phyloP scores from a whole-genome alignment of 176 grass and related monocot species.

The Guadua angustifolia region DNA sequence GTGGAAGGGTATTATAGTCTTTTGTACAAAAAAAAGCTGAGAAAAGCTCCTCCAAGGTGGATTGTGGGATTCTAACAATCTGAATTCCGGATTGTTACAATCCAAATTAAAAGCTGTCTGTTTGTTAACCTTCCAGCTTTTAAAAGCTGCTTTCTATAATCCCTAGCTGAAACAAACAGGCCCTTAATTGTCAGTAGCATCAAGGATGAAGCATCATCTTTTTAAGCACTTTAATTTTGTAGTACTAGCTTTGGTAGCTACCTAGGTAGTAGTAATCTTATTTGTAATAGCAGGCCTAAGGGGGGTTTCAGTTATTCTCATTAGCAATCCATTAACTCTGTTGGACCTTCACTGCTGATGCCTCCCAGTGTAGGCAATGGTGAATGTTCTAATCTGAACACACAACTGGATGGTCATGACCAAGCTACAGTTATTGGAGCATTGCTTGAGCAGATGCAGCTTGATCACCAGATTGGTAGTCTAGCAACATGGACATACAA shows the following conservation, averaged over 20 bases:
- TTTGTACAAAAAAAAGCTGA: too few relatives aligned
- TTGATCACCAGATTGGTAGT: conserved; percentile 66
- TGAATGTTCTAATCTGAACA: conserved; percentile 39
- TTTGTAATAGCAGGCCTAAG: not conserved
- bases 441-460: conserved; percentile 74
- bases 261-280: not conserved
- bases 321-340: conserved; percentile 42
- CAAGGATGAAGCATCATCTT: not conserved
- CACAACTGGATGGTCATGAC: conserved; percentile 46
- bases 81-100: too few relatives aligned
- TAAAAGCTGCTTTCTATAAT: too few relatives aligned
- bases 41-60: too few relatives aligned
- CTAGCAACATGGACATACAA: conserved; percentile 53
- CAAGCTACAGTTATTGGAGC: conserved; percentile 63
- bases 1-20: too few relatives aligned
- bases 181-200: not conserved
- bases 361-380: conserved; percentile 24
- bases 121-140: too few relatives aligned
- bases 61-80: too few relatives aligned
- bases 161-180: too few relatives aligned
- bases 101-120: too few relatives aligned
- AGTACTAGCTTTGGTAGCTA: not conserved
- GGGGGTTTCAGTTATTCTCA: not conserved
- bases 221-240: not conserved
- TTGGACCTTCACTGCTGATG: conserved; percentile 40